Conservation (phyloP, 208 protist species). For the Wallacemonas rigidus region DNA sequence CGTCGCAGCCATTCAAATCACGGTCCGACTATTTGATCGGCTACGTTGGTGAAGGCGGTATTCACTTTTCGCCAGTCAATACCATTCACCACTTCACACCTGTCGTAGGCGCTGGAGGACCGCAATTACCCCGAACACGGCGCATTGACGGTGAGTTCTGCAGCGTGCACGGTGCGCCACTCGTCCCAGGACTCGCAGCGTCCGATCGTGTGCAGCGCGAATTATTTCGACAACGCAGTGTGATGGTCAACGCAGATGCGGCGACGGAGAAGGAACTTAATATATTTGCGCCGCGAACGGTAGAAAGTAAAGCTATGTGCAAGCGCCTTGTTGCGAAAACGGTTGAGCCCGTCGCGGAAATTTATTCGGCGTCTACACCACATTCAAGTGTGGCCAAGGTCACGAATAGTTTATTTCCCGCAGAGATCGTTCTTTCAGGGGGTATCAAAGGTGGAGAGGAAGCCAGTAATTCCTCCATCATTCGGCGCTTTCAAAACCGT, state of each 20-base stretch:
- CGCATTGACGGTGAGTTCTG: constrained; percentile 5
- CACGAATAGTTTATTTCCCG: constrained; percentile 79
- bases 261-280: constrained; percentile 53
- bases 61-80: constrained; percentile 73
- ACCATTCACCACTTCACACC: constrained; percentile 64
- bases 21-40: constrained; percentile 76
- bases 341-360: constrained; percentile 25
- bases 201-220: constrained; percentile 72
- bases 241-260: constrained; percentile 66
- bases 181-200: constrained; percentile 49
- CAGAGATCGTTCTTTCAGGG: constrained; percentile 73
- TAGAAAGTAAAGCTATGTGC: constrained; percentile 64
- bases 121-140: neutral
- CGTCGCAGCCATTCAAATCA: constrained; percentile 65
- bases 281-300: constrained; percentile 45
- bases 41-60: constrained; percentile 43
- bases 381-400: constrained; percentile 6
- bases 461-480: constrained; percentile 35
- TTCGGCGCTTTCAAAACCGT: constrained; percentile 62
- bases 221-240: constrained; percentile 72
- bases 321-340: constrained; percentile 44
- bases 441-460: constrained; percentile 78
- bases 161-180: constrained; percentile 38
- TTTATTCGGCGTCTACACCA: neutral
- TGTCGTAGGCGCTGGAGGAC: constrained; percentile 19